These are phyloP conservation scores for Aureobasidium sp. DNA, from an alignment of 2,329 filamentous ascomycete genomes.

Conservation along the genomic window DNA sequence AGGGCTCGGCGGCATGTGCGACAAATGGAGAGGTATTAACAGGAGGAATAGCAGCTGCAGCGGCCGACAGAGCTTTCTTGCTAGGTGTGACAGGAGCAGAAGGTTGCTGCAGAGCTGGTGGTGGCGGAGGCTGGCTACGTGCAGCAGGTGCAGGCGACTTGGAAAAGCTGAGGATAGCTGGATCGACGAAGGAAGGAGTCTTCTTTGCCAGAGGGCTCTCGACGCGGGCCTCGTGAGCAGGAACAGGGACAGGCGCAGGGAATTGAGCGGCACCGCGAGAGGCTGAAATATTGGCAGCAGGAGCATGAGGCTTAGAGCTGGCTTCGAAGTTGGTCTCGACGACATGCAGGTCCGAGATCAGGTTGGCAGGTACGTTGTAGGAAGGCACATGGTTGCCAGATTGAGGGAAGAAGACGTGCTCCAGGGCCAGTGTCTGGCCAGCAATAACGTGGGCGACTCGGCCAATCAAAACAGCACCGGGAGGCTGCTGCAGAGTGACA, in stretches of 20 bases:
- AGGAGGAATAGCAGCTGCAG: conserved; percentile 30
- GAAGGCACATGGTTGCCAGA: conserved; percentile 46
- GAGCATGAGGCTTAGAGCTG: conserved; percentile 18
- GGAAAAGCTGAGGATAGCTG: conserved; percentile 68
- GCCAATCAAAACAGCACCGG: conserved; percentile 60
- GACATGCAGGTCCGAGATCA: conserved; percentile 54
- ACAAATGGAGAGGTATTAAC: conserved; percentile 34
- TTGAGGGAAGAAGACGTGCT: conserved; percentile 54
- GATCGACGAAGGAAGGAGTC: conserved; percentile 57
- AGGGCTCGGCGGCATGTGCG: conserved; percentile 26
- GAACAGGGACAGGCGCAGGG: not conserved
- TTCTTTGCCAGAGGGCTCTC: conserved; percentile 13
- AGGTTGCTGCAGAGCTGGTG: conserved; percentile 11
- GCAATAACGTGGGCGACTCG: conserved; percentile 60
- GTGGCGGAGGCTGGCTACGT: conserved; percentile 18
- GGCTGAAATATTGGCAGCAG: conserved; percentile 18
- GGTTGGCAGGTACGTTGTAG: conserved; percentile 51
- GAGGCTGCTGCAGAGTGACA: conserved; percentile 62
- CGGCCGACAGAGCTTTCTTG: conserved; percentile 31
- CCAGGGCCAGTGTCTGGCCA: conserved; percentile 61
- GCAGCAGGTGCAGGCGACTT: conserved; percentile 27
- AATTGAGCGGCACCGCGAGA: not conserved
- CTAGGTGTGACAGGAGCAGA: conserved; percentile 35
- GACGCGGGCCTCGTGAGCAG: conserved; percentile 8
- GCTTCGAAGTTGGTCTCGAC: conserved; percentile 20